Base-by-base conservation (phyloP, 2,329 filamentous ascomycete species). In the Ascochyta clinopodiicola region DNA sequence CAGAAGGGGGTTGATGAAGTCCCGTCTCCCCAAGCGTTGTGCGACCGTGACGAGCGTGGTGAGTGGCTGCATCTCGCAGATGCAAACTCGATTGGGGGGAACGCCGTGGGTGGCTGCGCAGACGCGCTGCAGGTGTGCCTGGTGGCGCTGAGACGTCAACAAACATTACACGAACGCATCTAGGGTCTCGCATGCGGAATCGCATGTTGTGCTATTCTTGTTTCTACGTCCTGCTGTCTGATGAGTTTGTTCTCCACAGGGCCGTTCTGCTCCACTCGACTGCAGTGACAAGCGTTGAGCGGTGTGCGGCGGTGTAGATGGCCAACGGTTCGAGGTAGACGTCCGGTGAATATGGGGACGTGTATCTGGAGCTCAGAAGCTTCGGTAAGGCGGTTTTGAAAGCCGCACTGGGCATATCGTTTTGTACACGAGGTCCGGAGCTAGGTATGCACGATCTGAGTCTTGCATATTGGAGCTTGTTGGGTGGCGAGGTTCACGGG, bases 21-120 rank as follows among this genome's bases (percentile, higher is more conserved):
- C 7, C 50, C 60, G 60, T 39, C 58, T 53, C 55, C 56, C 57
- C 53, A 48, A 49, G 38, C 29, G 40, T 44, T 25, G 59, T 62
- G 59, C 51, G 50, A 64, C 59, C 12, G 50, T 56, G 46, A 53
- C 34, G 39, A 25, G 21, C 5, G 15, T 15, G 22, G 15, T 45
- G 44, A 60, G 24, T 59, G 57, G 55, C 15, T 15, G 32, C 31
- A 25, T 15, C 25, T 29, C 38, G 17, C 22, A 6, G 17, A 21
- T 15, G 21, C 3, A 17, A n/a, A 19, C 51, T 10, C 4, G 3
- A 9, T 47, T 34, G 21, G 38, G 25, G 5, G 37, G 22, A 7
- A 19, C 4, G 17, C 13, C 13, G 36, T 37, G 37, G 46, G 35
- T 56, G 42, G 52, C 40, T 50, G 17, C 12, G 48, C 40, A 49